Conservation (phyloP, 1,284 basidiomycete species). For the Ustilago esculenta region DNA sequence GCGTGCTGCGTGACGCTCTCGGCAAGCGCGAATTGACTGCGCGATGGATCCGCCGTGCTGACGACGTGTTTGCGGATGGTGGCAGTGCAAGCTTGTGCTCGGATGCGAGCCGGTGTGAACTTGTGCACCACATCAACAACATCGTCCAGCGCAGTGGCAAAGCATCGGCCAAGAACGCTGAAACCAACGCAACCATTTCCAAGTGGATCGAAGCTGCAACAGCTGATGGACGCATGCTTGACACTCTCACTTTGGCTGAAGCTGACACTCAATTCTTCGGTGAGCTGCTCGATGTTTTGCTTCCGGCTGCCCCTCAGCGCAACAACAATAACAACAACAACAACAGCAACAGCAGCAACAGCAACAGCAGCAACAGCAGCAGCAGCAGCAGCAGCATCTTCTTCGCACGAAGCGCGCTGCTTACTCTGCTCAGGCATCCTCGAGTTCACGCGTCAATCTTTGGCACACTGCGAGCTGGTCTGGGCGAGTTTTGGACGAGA, state of each 20-base stretch:
- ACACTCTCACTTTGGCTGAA: constrained; percentile 29
- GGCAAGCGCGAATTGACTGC: constrained; percentile 45
- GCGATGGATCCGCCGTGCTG: constrained; percentile 19
- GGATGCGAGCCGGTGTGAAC: constrained; percentile 13
- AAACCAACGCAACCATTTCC: constrained; percentile 12
- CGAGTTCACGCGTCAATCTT: constrained; percentile 34
- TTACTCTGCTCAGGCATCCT: constrained; percentile 15
- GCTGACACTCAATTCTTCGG: constrained; percentile 22
- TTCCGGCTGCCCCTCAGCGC: constrained; percentile 16
- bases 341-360: too few relatives aligned
- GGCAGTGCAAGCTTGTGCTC: neutral
- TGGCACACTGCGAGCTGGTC: constrained; percentile 7
- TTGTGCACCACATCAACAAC: constrained; percentile 21
- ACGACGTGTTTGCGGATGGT: neutral
- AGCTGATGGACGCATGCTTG: constrained; percentile 30
- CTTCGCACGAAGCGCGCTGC: constrained; percentile 14
- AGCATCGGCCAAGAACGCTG: constrained; percentile 2
- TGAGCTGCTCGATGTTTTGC: constrained; percentile 24
- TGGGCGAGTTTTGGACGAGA: constrained; percentile 32
- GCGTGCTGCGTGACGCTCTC: constrained; percentile 41
- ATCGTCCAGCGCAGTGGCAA: constrained; percentile 6
- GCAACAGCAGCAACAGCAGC: too few relatives aligned
- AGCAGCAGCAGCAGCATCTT: neutral
- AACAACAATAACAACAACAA: too few relatives aligned
- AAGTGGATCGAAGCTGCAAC: constrained; percentile 22